Evolutionary conservation across 176 grass and related monocot genomes (phyloP), one percentile per base, ranked within the genome.

Genomic region (Urochloa ruziziensis): DNA sequence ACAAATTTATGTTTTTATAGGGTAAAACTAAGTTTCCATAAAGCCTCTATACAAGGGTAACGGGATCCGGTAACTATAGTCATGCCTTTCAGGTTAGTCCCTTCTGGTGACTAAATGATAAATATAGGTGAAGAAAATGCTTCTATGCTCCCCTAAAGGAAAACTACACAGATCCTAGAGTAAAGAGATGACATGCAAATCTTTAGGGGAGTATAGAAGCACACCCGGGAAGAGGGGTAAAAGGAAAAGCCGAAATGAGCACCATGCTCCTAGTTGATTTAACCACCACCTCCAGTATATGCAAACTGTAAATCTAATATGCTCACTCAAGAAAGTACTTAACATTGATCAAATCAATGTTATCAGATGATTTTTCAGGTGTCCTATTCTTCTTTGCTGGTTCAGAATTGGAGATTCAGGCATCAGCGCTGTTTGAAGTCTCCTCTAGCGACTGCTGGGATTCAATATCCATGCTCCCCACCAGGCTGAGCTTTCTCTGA

Each of bases 381-480:
- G 14, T 67, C 77, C 63, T 76, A 84, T 64, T 66, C 32, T 84
- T 73, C 47, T 65, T 46, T 25, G 53, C 39, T 51, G 85, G 29
- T 76, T 67, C 46, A 62, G 29, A 76, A 70, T 58, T 52, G 69
- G 68, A 80, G 27, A 59, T 81, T 88, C 82, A 80, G 49, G 67
- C 58, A 74, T 88, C 82, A 78, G 58, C 82, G 42, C 49, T 43
- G 78, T 85, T 88, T 36, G 90, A 72, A 65, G 57, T 64, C 48
- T 91, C 90, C 77, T 85, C 86, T 82, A 24, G 5, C 0, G 75
- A 87, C 57, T 75, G 89, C 80, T 90, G 89, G 5, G 92, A 85
- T 77, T 92, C 95, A 8, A 97, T 78, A 80, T 94, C 95, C 23
- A 93, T 85, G 80, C 88, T 97, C 82, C 83, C 90, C 44, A 88